phyloP scores from a whole-genome alignment of 2,329 filamentous ascomycete genomes.

The Teratosphaeria gauchensis region DNA sequence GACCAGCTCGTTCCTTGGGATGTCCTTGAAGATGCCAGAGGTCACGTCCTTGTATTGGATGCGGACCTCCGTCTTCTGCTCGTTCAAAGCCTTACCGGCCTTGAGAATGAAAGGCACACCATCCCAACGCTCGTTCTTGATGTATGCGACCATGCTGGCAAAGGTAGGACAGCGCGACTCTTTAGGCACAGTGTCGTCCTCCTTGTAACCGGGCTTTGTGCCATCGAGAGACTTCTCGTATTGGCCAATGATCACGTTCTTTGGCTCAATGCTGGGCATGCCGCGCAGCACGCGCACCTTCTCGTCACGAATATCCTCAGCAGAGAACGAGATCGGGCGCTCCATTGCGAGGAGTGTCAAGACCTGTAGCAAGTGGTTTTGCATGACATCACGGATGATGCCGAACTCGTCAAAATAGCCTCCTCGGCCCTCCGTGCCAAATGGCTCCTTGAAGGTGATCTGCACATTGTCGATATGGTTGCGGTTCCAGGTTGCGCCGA shows the following conservation, averaged over 20 bases:
- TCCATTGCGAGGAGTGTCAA: constrained; percentile 96
- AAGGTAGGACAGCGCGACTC: constrained; percentile 97
- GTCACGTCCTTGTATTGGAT: constrained; percentile 99
- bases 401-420: constrained; percentile 99
- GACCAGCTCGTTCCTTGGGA: constrained; percentile 96
- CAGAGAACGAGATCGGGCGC: constrained; percentile 92
- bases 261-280: constrained; percentile 91
- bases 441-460: constrained; percentile 99
- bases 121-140: constrained; percentile 99
- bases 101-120: constrained; percentile 99
- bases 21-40: constrained; percentile 99
- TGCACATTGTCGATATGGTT: constrained; percentile 99
- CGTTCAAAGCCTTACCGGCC: constrained; percentile 93
- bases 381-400: constrained; percentile 99
- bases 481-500: constrained; percentile 96
- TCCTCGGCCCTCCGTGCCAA: constrained; percentile 93
- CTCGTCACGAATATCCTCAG: constrained; percentile 96
- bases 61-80: constrained; percentile 98
- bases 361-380: constrained; percentile 96
- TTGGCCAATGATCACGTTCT: constrained; percentile 99
- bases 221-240: constrained; percentile 95
- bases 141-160: constrained; percentile 92
- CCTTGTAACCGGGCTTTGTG: constrained; percentile 94
- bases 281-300: constrained; percentile 92
- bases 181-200: constrained; percentile 96